These are phyloP conservation scores for Corinectria fuckeliana DNA, from an alignment of 2,329 filamentous ascomycete species.

Conservation along the genomic window DNA sequence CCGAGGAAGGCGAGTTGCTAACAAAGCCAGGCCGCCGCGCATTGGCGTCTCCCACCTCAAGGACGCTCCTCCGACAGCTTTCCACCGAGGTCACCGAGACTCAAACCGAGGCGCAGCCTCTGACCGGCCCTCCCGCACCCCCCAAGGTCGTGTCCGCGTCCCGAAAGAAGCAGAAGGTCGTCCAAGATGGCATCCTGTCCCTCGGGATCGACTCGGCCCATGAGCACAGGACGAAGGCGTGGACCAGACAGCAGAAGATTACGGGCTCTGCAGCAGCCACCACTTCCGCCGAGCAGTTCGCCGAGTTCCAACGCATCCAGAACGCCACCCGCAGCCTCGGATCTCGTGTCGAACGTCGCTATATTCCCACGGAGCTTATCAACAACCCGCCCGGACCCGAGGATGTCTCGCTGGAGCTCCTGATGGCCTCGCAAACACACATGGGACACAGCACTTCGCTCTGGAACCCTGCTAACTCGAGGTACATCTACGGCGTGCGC, in stretches of 20 bases:
- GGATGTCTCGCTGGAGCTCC: constrained; percentile 87
- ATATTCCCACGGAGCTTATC: constrained; percentile 71
- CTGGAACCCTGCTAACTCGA: constrained; percentile 94
- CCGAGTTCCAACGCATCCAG: constrained; percentile 47
- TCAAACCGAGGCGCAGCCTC: constrained; percentile 21
- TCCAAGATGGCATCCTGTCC: constrained; percentile 43
- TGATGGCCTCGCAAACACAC: constrained; percentile 86
- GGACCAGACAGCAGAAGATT: constrained; percentile 42
- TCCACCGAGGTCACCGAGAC: constrained; percentile 40
- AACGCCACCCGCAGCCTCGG: constrained; percentile 56
- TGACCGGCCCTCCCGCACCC: constrained; percentile 21
- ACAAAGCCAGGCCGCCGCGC: constrained; percentile 57
- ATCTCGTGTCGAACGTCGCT: constrained; percentile 58
- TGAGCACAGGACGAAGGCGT: constrained; percentile 42
- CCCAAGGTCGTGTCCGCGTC: constrained; percentile 35
- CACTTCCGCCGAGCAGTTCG: constrained; percentile 49
- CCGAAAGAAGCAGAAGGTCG: constrained; percentile 44
- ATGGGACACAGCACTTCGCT: constrained; percentile 89
- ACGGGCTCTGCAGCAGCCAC: constrained; percentile 46
- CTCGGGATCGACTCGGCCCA: constrained; percentile 45
- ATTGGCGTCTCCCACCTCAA: constrained; percentile 53
- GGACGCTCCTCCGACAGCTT: constrained; percentile 41
- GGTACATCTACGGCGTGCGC: constrained; percentile 91
- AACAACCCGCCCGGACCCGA: constrained; percentile 75
- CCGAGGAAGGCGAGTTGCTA: constrained; percentile 10